Percentiles rank a stretch among this genome's conserved stretches.
Evolutionary conservation across 2,329 filamentous ascomycete genomes (phyloP).

Genomic region (Geosmithia putterillii): DNA sequence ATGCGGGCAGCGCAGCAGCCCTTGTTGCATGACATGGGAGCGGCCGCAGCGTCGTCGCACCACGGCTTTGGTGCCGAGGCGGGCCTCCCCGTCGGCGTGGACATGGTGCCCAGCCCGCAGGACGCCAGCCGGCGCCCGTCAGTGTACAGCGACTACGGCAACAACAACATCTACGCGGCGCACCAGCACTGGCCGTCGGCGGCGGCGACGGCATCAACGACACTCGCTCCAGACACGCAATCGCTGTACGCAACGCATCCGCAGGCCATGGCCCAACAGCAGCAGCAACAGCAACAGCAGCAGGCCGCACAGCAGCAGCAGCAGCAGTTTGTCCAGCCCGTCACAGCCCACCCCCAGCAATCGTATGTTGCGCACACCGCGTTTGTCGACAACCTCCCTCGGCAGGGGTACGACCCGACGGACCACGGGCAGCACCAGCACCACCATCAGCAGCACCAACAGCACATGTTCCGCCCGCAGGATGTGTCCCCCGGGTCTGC

Average conservation of each 20-base stretch:
- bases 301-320: neutral
- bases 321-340: constrained; percentile 17
- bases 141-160: constrained; percentile 31
- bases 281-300: constrained; percentile 8
- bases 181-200: constrained; percentile 26
- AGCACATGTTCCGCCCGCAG: constrained; percentile 21
- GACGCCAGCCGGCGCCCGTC: constrained; percentile 33
- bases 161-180: constrained; percentile 25
- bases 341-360: constrained; percentile 12
- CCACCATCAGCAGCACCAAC: no score
- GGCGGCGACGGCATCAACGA: constrained; percentile 14
- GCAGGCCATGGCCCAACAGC: neutral
- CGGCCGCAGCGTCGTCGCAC: constrained; percentile 16
- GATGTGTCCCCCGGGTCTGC: constrained; percentile 12
- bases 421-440: constrained; percentile 11
- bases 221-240: constrained; percentile 23
- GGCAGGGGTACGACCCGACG: constrained; percentile 16
- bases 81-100: constrained; percentile 24
- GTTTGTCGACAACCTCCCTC: constrained; percentile 21
- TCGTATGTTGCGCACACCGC: constrained; percentile 6
- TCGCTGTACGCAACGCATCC: constrained; percentile 33
- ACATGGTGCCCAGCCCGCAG: constrained; percentile 32
- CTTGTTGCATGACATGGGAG: constrained; percentile 19
- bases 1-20: constrained; percentile 25
- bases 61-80: constrained; percentile 27